Base-by-base conservation (phyloP, 306 rosid species). In the Quercus gilva region DNA sequence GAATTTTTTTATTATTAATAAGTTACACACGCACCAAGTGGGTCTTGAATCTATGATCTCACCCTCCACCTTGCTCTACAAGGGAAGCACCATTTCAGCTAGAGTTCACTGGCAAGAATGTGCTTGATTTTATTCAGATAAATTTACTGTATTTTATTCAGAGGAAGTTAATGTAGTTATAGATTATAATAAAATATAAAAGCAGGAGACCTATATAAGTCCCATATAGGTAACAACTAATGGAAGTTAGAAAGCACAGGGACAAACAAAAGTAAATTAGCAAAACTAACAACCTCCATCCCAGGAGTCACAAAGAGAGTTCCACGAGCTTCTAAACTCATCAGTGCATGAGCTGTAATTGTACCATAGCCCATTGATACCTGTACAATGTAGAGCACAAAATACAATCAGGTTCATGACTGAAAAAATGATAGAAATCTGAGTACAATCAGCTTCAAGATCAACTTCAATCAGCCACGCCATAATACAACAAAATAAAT, bases 281-380 rank as follows among this genome's bases (percentile, higher is more conserved):
- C 14, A 60, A 17, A 76, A 63, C 57, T 69, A 84, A 84, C 74
- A 76, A 95, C 99, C 98, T 93, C 97, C 92, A 90, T 85, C 82
- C 99, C 99, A 82, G 90, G 97, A 73, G 76, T n/a, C 84, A 91
- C 97, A 79, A 95, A 95, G 60, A 95, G 94, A 76, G 86, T 91
- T 85, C 99, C 99, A 10, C 99, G 97, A 71, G 99, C 89, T 89
- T 93, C 99, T 82, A 95, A 89, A 83, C 92, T 90, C 91, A 89
- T 84, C 74, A 95, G 74, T 64, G 99, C 90, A 88, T 95, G 80
- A 77, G 97, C 69, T 65, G 97, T 95, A 85, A 84, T 85, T 75
- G 92, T 45, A 70, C 99, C 99, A 84, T 55, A 90, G 51, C 97
- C 99, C 98, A 95, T 89, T 35, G 99, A 95, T 10, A 95, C 90